Conservation (phyloP, 2,329 filamentous ascomycete genomes). For the Didymellaceae sp. region DNA sequence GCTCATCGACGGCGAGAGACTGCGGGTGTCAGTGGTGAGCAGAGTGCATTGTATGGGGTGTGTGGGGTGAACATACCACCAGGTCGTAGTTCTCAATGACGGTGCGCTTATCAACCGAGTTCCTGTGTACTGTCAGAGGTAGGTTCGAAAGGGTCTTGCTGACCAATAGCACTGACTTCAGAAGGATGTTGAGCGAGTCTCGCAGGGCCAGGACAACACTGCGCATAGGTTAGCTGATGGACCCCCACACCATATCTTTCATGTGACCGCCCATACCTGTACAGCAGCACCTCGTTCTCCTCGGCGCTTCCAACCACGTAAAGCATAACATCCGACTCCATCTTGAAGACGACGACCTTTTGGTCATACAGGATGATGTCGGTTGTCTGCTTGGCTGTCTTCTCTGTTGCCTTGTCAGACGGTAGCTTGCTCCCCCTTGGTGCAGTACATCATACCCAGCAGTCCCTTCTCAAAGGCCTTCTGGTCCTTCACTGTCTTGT, state of each 20-base stretch:
- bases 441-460: slow-evolving; percentile 64
- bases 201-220: slow-evolving; percentile 87
- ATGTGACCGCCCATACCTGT: slow-evolving; percentile 59
- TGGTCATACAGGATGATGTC: slow-evolving; percentile 99
- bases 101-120: slow-evolving; percentile 95
- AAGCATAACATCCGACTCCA: slow-evolving; percentile 94
- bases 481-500: slow-evolving; percentile 88
- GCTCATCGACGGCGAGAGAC: slow-evolving; percentile 88
- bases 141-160: background rate
- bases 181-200: slow-evolving; percentile 86
- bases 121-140: slow-evolving; percentile 60
- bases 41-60: background rate
- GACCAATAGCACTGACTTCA: slow-evolving; percentile 81
- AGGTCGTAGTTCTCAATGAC: slow-evolving; percentile 99
- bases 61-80: slow-evolving; percentile 55
- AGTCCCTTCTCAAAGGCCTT: slow-evolving; percentile 97
- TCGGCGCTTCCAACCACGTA: slow-evolving; percentile 89
- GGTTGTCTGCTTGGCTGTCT: slow-evolving; percentile 92
- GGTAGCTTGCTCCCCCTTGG: slow-evolving; percentile 73
- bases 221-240: slow-evolving; percentile 20
- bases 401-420: slow-evolving; percentile 59
- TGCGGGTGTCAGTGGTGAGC: slow-evolving; percentile 75
- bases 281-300: slow-evolving; percentile 96
- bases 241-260: too few relatives aligned
- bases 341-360: slow-evolving; percentile 95